These are phyloP conservation scores for Alternaria ventricosa DNA, from an alignment of 2,329 filamentous ascomycete species.

Conservation along the genomic window DNA sequence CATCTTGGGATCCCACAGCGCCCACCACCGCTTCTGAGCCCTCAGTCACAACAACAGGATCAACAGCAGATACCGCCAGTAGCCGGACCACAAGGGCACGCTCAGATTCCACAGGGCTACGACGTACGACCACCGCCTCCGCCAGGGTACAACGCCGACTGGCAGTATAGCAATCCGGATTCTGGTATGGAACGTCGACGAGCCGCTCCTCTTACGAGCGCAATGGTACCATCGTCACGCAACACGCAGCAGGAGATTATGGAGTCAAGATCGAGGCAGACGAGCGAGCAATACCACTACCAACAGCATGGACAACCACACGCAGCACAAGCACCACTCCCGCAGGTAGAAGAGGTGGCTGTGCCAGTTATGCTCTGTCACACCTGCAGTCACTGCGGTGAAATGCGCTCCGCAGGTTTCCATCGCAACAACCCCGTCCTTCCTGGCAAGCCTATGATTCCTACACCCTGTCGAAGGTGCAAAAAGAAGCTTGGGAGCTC, in stretches of 20 bases:
- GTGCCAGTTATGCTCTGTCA: conserved; percentile 41
- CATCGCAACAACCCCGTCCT: conserved; percentile 46
- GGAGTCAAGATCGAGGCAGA: conserved; percentile 18
- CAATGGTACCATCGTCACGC: conserved; percentile 21
- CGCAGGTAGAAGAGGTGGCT: conserved; percentile 18
- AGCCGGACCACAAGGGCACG: conserved; percentile 16
- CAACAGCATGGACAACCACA: conserved; percentile 19
- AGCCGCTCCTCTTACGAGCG: conserved; percentile 2
- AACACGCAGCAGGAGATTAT: conserved; percentile 15
- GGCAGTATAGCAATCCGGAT: conserved; percentile 24
- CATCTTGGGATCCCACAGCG: conserved; percentile 22
- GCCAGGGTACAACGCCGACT: conserved; percentile 19
- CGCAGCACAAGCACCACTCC: conserved; percentile 12
- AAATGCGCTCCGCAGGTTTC: conserved; percentile 42
- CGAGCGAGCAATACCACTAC: conserved; percentile 24
- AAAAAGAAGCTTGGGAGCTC: conserved; percentile 30
- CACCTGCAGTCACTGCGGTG: conserved; percentile 43
- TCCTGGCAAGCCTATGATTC: conserved; percentile 35
- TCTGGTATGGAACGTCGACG: conserved; percentile 7
- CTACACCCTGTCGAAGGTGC: conserved; percentile 40
- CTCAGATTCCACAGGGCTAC: conserved; percentile 13
- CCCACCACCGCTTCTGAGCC: conserved; percentile 24
- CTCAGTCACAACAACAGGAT: conserved; percentile 8
- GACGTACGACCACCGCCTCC: conserved; percentile 16
- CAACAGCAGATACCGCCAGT: conserved; percentile 17